phyloP scores from a whole-genome alignment of 441 rosid species.

The Populus hybrid region DNA sequence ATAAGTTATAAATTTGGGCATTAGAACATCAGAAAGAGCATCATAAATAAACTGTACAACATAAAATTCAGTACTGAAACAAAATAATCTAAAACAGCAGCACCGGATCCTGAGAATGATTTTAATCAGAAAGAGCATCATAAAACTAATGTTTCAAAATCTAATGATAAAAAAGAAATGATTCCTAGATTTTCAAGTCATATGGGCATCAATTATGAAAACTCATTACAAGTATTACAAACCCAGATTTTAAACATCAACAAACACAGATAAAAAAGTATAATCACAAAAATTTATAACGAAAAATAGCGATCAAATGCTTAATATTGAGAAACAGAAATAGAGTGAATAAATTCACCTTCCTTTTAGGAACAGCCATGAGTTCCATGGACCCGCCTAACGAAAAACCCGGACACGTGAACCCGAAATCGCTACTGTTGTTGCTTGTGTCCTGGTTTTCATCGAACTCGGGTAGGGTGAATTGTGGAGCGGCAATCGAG shows the following conservation, averaged over 20 bases:
- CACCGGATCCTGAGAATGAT: too few relatives aligned
- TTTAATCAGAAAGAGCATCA: too few relatives aligned
- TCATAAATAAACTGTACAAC: too few relatives aligned
- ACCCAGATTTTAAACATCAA: neutral
- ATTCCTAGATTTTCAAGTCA: too few relatives aligned
- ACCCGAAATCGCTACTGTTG: conserved; percentile 24
- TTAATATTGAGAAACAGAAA: neutral
- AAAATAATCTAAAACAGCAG: too few relatives aligned
- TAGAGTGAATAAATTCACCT: conserved; percentile 29
- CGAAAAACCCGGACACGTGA: conserved; percentile 39
- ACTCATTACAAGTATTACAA: neutral
- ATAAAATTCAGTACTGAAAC: too few relatives aligned
- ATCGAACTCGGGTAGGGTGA: conserved; percentile 42
- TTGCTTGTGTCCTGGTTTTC: conserved; percentile 21
- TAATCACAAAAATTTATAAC: neutral
- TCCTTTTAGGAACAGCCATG: conserved; percentile 85
- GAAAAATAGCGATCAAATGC: neutral
- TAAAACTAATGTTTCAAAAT: neutral
- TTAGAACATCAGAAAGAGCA: too few relatives aligned
- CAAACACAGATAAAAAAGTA: neutral
- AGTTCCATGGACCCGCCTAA: conserved; percentile 66
- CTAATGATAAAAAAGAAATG: too few relatives aligned
- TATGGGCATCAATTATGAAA: neutral
- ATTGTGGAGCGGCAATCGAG: conserved; percentile 28
- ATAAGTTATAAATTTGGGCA: too few relatives aligned